Evolutionary conservation across 2,329 filamentous ascomycete genomes (phyloP).

Genomic region (Pseudogymnoascus sp.): DNA sequence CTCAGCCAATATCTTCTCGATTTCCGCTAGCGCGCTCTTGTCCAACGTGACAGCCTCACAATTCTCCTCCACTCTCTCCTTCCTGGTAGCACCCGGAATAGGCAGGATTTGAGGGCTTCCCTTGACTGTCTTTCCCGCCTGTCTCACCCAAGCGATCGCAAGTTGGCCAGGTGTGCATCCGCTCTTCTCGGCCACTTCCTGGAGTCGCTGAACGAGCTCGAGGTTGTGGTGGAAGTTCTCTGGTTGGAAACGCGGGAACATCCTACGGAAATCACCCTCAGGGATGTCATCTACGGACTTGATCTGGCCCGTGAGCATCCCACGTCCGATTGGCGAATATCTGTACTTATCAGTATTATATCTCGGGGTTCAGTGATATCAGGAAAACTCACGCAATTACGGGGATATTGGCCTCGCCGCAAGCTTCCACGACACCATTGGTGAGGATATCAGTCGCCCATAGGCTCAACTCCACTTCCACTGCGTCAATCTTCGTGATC

Average conservation of each 20-base stretch:
- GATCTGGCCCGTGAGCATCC: constrained; percentile 47
- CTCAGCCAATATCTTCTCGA: constrained; percentile 40
- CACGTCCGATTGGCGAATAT: constrained; percentile 62
- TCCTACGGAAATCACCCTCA: constrained; percentile 46
- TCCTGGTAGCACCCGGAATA: constrained; percentile 55
- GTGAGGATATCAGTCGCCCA: constrained; percentile 30
- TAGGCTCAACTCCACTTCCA: constrained; percentile 39
- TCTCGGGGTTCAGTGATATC: not conserved
- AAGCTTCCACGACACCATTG: constrained; percentile 37
- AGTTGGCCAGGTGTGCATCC: constrained; percentile 54
- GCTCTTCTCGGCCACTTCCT: constrained; percentile 51
- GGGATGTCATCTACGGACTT: constrained; percentile 46
- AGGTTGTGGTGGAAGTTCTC: constrained; percentile 58
- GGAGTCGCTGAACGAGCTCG: constrained; percentile 48
- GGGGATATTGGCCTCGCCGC: constrained; percentile 56
- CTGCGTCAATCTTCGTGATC: constrained; percentile 34
- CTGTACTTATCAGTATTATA: constrained; percentile 17
- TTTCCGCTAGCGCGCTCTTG: constrained; percentile 40
- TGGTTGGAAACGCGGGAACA: constrained; percentile 52
- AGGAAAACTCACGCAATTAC: constrained; percentile 44
- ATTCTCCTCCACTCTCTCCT: constrained; percentile 53
- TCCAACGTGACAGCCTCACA: constrained; percentile 39
- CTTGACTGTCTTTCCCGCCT: constrained; percentile 34
- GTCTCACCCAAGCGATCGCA: constrained; percentile 54
- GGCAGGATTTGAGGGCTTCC: constrained; percentile 43